These are phyloP conservation scores for Kodamaea nitidulidarum DNA, from an alignment of 805 yeast genomes.

Conservation along the genomic window DNA sequence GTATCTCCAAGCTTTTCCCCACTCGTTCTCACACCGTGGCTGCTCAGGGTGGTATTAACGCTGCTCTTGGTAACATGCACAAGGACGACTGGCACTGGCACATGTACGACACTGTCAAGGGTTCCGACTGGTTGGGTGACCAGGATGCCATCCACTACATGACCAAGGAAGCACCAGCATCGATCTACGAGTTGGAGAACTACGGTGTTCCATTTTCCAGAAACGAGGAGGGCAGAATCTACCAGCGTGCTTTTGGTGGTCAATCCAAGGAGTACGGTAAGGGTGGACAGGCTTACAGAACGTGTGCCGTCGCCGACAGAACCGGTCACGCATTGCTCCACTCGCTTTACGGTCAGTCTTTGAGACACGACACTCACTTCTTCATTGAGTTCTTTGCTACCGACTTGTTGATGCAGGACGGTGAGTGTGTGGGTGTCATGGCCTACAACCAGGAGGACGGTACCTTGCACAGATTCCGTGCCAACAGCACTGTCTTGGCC, in stretches of 20 bases:
- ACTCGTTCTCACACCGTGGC: conserved; percentile 99
- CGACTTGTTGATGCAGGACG: conserved; percentile 91
- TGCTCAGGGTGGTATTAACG: conserved; percentile 99
- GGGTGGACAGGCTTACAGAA: conserved; percentile 99
- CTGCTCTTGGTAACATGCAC: conserved; percentile 98
- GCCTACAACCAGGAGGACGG: conserved; percentile 99
- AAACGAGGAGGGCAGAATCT: conserved; percentile 92
- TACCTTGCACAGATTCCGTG: conserved; percentile 94
- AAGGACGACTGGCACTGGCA: conserved; percentile 99
- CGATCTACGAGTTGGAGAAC: conserved; percentile 95
- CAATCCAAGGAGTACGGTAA: conserved; percentile 93
- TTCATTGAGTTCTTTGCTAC: conserved; percentile 96
- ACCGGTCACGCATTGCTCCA: conserved; percentile 97
- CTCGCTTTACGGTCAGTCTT: conserved; percentile 92
- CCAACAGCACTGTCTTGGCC: conserved; percentile 94
- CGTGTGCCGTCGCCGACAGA: conserved; percentile 99
- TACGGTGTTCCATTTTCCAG: conserved; percentile 98
- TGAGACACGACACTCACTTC: conserved; percentile 95
- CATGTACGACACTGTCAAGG: conserved; percentile 98
- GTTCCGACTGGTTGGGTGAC: conserved; percentile 99
- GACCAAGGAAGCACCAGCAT: conserved; percentile 96
- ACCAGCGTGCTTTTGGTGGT: conserved; percentile 99
- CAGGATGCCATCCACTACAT: conserved; percentile 98
- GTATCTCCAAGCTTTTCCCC: conserved; percentile 94
- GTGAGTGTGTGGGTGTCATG: conserved; percentile 93